Evolutionary conservation across 2,329 filamentous ascomycete genomes (phyloP).

Genomic region (Microcyclosporella mali): DNA sequence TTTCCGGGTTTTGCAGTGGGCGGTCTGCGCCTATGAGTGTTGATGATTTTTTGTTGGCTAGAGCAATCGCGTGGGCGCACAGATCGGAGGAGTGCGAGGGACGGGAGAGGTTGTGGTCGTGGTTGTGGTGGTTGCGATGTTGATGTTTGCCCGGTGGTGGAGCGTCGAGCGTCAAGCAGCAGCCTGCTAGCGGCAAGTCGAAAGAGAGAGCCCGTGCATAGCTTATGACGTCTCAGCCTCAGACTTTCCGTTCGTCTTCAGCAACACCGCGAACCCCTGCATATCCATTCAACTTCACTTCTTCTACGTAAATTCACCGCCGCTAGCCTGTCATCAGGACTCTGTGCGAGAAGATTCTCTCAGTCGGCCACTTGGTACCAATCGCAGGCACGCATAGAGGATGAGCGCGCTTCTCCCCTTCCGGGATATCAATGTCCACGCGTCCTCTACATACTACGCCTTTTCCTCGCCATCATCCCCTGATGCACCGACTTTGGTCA

Average conservation of each 20-base stretch:
- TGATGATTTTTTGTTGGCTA: not conserved
- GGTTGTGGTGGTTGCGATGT: not conserved
- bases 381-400: not conserved
- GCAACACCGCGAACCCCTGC: too few relatives aligned
- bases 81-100: not conserved
- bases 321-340: too few relatives aligned
- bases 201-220: too few relatives aligned
- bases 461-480: constrained; percentile 95
- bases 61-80: not conserved
- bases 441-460: constrained; percentile 84
- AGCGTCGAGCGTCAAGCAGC: too few relatives aligned
- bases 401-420: constrained; percentile 63
- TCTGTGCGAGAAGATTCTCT: too few relatives aligned
- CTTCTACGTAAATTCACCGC: not conserved
- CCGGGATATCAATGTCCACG: constrained; percentile 94
- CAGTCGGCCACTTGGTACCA: too few relatives aligned
- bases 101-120: not conserved
- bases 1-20: not conserved
- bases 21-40: not conserved
- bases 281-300: not conserved
- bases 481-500: constrained; percentile 75
- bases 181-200: too few relatives aligned
- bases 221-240: too few relatives aligned
- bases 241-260: too few relatives aligned
- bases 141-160: too few relatives aligned